Percentiles rank a stretch among this genome's conserved stretches.
Conservation (phyloP, 2,329 filamentous ascomycete genomes). For the Graphilbum fragrans region DNA sequence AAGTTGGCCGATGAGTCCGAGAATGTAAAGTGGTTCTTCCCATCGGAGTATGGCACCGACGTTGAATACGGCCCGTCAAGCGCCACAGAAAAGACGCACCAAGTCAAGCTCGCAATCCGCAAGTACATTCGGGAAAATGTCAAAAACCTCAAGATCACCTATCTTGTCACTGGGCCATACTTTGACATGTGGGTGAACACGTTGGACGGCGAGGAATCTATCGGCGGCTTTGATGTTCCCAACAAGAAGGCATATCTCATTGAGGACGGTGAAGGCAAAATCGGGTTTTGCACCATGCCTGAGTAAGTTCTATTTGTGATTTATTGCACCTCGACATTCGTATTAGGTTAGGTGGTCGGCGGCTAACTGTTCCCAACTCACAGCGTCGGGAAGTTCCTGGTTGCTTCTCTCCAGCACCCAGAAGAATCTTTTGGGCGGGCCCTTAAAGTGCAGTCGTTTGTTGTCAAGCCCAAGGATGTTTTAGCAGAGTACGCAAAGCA, state of each 20-base stretch:
- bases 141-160: constrained; percentile 46
- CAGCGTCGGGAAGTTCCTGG: constrained; percentile 51
- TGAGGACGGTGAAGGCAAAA: constrained; percentile 45
- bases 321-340: not conserved
- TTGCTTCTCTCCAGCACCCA: constrained; percentile 47
- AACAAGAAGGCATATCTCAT: constrained; percentile 47
- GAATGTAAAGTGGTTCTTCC: constrained; percentile 50
- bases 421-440: constrained; percentile 39
- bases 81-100: constrained; percentile 51
- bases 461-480: constrained; percentile 49
- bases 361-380: not conserved
- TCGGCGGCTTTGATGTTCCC: constrained; percentile 47
- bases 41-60: constrained; percentile 56
- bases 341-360: too few species aligned
- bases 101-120: constrained; percentile 57
- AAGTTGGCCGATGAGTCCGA: constrained; percentile 40
- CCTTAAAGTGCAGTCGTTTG: constrained; percentile 60
- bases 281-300: constrained; percentile 59
- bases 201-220: constrained; percentile 21
- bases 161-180: constrained; percentile 59
- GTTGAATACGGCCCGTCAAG: constrained; percentile 49
- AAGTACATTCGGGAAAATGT: constrained; percentile 42
- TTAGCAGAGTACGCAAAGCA: constrained; percentile 57
- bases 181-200: constrained; percentile 47
- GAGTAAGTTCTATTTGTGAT: constrained; percentile 35